Conservation (phyloP, 2,329 filamentous ascomycete genomes). For the Pseudocercospora pini-densiflorae region DNA sequence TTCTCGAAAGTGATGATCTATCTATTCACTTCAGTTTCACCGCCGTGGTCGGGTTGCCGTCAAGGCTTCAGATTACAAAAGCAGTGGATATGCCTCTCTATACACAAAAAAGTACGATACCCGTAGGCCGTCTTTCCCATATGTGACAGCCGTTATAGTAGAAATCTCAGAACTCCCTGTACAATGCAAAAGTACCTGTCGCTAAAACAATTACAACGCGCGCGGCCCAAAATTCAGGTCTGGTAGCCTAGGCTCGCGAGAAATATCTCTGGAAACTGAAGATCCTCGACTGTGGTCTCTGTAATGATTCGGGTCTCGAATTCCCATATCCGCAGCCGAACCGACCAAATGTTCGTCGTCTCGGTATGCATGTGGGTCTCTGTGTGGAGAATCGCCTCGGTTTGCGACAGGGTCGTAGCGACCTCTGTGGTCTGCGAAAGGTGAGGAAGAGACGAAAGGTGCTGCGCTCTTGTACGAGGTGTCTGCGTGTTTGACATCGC, state of each 20-base stretch:
- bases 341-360: conserved; percentile 38
- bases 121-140: background rate
- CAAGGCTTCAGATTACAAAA: background rate
- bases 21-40: background rate
- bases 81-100: background rate
- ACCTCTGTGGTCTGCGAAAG: conserved; percentile 38
- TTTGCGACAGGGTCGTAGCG: conserved; percentile 39
- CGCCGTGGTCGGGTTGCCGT: background rate
- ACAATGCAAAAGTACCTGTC: background rate
- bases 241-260: conserved; percentile 36
- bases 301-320: conserved; percentile 19
- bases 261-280: conserved; percentile 13
- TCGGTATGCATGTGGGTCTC: background rate
- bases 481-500: conserved; percentile 56
- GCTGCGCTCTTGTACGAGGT: conserved; percentile 36
- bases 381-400: conserved; percentile 30
- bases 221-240: conserved; percentile 32
- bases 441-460: conserved; percentile 35
- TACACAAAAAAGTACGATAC: background rate
- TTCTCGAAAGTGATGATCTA: background rate
- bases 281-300: conserved; percentile 23
- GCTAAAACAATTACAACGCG: conserved; percentile 10
- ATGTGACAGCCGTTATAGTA: background rate
- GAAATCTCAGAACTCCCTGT: background rate
- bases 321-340: conserved; percentile 39